Evolutionary conservation across 345 rosid species (phyloP).

Genomic region (Heritiera fomes): DNA sequence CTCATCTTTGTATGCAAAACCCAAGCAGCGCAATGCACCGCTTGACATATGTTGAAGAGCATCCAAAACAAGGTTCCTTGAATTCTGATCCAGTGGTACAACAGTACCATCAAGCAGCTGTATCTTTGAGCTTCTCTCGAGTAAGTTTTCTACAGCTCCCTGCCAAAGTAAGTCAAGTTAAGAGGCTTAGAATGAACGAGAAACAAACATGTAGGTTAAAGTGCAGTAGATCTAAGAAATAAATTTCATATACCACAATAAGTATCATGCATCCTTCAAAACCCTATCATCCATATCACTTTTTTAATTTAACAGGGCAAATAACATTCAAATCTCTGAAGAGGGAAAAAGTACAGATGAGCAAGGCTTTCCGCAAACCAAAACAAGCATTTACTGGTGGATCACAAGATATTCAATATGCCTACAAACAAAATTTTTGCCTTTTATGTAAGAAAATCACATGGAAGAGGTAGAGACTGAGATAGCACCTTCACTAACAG

Average conservation of each 20-base stretch:
- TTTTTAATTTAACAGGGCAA: not conserved
- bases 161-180: conserved; percentile 34
- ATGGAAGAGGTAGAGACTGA: not conserved
- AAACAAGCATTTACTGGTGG: not conserved
- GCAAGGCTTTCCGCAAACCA: not conserved
- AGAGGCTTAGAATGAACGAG: not conserved
- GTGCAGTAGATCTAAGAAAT: not conserved
- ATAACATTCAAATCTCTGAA: not conserved
- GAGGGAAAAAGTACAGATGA: not conserved
- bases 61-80: conserved; percentile 41
- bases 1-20: conserved; percentile 65
- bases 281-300: not conserved
- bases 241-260: not conserved
- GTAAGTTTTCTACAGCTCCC: conserved; percentile 78
- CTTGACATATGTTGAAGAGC: conserved; percentile 61
- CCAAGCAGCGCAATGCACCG: conserved; percentile 60
- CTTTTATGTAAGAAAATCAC: not conserved
- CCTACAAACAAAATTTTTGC: not conserved
- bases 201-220: not conserved
- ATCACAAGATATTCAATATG: not conserved
- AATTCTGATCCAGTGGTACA: conserved; percentile 44
- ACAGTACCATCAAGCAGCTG: conserved; percentile 71
- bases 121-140: conserved; percentile 63
- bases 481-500: conserved; percentile 62
- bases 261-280: not conserved